Evolutionary conservation across 331 rosid species (phyloP).

Genomic region (Phaseolus coccineus): DNA sequence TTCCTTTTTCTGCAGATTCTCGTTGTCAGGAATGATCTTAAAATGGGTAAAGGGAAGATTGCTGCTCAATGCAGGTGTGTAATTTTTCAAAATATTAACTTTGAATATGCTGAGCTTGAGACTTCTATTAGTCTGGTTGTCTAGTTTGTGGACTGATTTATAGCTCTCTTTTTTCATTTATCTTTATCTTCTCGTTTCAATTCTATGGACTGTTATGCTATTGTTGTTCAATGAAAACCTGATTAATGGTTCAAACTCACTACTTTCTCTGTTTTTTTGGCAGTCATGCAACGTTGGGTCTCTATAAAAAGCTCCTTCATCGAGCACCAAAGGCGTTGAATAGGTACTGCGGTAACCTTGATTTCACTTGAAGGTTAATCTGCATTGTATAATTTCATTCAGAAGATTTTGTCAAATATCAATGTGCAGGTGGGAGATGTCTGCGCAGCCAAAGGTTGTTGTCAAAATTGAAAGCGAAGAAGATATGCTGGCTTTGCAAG

Average conservation of each 20-base stretch:
- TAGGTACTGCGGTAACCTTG: slow-evolving; percentile 54
- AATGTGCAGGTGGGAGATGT: slow-evolving; percentile 94
- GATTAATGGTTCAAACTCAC: slow-evolving; percentile 6
- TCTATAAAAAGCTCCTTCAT: slow-evolving; percentile 80
- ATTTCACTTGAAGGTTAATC: background rate
- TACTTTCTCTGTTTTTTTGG: slow-evolving; percentile 33
- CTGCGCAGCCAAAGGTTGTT: slow-evolving; percentile 96
- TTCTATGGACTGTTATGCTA: background rate
- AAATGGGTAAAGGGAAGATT: slow-evolving; percentile 99
- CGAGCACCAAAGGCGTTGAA: slow-evolving; percentile 90
- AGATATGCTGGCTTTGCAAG: slow-evolving; percentile 90
- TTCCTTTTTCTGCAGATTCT: slow-evolving; percentile 62
- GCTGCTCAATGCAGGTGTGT: slow-evolving; percentile 97
- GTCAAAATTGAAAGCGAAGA: slow-evolving; percentile 94
- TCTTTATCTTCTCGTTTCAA: background rate
- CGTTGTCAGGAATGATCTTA: slow-evolving; percentile 92
- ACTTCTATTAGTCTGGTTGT: slow-evolving; percentile 16
- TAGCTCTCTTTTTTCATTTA: slow-evolving; percentile 16
- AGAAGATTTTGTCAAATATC: background rate
- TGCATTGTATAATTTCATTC: slow-evolving; percentile 18
- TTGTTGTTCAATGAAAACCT: background rate
- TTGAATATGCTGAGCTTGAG: background rate
- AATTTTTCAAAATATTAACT: background rate
- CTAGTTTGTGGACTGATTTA: background rate
- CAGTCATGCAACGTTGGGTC: slow-evolving; percentile 96